Conservation (phyloP, 257 asterid genomes). For the Voacanga thouarsii region DNA sequence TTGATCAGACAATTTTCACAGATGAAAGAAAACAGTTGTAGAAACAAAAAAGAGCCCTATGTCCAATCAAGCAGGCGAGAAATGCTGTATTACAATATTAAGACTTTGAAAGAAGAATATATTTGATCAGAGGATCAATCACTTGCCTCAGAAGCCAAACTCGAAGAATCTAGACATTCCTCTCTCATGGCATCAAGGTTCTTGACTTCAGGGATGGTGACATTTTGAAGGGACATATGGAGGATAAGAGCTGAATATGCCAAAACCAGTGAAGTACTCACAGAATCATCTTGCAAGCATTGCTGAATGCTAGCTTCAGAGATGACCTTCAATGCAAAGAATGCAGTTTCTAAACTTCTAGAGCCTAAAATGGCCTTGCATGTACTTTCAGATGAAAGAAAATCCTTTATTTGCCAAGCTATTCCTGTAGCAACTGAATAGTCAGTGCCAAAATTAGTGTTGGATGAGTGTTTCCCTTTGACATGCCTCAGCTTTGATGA, state of each 20-base stretch:
- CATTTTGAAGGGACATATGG: conserved; percentile 58
- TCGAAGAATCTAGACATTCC: conserved; percentile 14
- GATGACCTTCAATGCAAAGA: conserved; percentile 57
- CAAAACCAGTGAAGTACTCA: conserved; percentile 48
- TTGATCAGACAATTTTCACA: background rate
- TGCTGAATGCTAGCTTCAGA: conserved; percentile 78
- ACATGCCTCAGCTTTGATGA: conserved; percentile 43
- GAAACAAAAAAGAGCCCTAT: background rate
- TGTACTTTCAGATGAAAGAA: conserved; percentile 61
- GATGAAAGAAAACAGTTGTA: background rate
- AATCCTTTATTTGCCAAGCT: conserved; percentile 91
- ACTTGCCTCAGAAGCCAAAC: conserved; percentile 56
- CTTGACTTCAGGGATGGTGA: conserved; percentile 32
- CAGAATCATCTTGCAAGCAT: conserved; percentile 46
- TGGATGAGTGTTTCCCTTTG: conserved; percentile 35
- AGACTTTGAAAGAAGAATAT: background rate
- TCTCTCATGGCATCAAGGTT: conserved; percentile 9
- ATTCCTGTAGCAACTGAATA: conserved; percentile 69
- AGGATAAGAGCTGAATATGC: conserved; percentile 69
- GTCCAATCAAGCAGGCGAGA: background rate
- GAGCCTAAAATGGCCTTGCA: conserved; percentile 52
- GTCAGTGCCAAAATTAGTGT: conserved; percentile 43
- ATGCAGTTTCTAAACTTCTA: conserved; percentile 42
- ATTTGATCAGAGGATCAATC: conserved; percentile 19
- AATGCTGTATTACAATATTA: background rate